These are phyloP conservation scores for Fusarium penzigii DNA, from an alignment of 2,329 filamentous ascomycete genomes.

Conservation along the genomic window DNA sequence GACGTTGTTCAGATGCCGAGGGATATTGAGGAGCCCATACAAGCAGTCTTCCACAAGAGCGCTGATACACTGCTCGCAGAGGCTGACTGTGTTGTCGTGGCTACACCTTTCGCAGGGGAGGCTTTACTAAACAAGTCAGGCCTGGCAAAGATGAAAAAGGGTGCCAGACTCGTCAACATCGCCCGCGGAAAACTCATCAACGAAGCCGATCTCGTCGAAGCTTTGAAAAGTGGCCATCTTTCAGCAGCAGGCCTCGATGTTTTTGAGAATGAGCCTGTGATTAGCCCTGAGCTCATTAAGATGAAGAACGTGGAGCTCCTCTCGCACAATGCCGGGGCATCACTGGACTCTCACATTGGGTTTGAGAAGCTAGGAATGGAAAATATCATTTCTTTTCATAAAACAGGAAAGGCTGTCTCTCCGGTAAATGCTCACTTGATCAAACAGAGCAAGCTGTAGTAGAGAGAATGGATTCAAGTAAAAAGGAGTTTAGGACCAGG, in stretches of 20 bases:
- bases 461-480: background rate
- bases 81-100: slow-evolving; percentile 28
- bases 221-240: slow-evolving; percentile 62
- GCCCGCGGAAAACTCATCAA: slow-evolving; percentile 73
- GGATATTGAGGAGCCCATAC: slow-evolving; percentile 13
- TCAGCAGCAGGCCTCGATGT: slow-evolving; percentile 68
- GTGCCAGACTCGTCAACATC: slow-evolving; percentile 70
- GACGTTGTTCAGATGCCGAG: slow-evolving; percentile 25
- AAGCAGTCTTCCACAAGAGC: slow-evolving; percentile 21
- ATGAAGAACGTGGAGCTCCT: slow-evolving; percentile 31
- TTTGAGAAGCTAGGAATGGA: slow-evolving; percentile 29
- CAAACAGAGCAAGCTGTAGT: slow-evolving; percentile 26
- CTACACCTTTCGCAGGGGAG: slow-evolving; percentile 26
- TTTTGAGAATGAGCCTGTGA: slow-evolving; percentile 66
- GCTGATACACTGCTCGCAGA: slow-evolving; percentile 25
- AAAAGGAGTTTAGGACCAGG: background rate
- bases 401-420: slow-evolving; percentile 26
- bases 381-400: slow-evolving; percentile 24
- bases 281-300: slow-evolving; percentile 27
- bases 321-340: slow-evolving; percentile 28
- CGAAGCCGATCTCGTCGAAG: slow-evolving; percentile 67
- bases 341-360: slow-evolving; percentile 26
- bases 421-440: slow-evolving; percentile 29
- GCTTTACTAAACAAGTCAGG: slow-evolving; percentile 47
- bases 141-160: slow-evolving; percentile 70